Evolutionary conservation across 768 basidiomycete genomes (phyloP), one percentile per base, ranked within the genome.

Genomic region (Boletus bicolor): DNA sequence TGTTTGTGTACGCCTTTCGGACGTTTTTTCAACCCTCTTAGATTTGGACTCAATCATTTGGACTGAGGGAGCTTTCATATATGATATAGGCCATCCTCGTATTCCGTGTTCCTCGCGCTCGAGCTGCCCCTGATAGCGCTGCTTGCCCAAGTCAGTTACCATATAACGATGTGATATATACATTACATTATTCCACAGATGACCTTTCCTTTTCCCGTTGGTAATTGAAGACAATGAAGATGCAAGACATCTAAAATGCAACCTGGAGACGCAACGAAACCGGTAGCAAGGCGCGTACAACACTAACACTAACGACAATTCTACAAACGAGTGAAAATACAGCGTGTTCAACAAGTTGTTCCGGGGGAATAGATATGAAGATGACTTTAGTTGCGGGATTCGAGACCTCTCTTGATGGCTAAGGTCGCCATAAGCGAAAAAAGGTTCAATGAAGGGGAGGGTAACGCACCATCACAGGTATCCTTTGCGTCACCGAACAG

Each of bases 401-500:
- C 82, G 15, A 85, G 72, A n/a, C 81, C 81, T 44, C 78, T 79
- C 68, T 85, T 85, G 67, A 85, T 80, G 44, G 83, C 83, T 84
- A 55, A 7, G 14, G 41, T 37, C 4, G n/a, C 49, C 46, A 38
- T 43, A 7, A 49, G 47, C 56, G 32, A 55, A 44, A n/a, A n/a
- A 41, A 28, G 19, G 2, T 28, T 24, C 24, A 10, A 17, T 7
- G 24, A 32, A 5, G 9, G 21, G 30, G 34, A 53, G 15, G 14
- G 30, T 6, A 28, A 60, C 75, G 61, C 56, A 87, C 89, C 91
- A 70, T 94, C 93, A 63, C 92, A 93, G 32, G 87, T 89, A 64
- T 90, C 88, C 68, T 92, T 93, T 35, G 93, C 93, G 70, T 94
- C 93, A 43, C 93, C 92, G 63, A 94, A 94, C 58, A 94, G 64